Evolutionary conservation across 495 filamentous ascomycete genomes (phyloP), one percentile per base, ranked within the genome.

Genomic region (Haplographium delicatum): DNA sequence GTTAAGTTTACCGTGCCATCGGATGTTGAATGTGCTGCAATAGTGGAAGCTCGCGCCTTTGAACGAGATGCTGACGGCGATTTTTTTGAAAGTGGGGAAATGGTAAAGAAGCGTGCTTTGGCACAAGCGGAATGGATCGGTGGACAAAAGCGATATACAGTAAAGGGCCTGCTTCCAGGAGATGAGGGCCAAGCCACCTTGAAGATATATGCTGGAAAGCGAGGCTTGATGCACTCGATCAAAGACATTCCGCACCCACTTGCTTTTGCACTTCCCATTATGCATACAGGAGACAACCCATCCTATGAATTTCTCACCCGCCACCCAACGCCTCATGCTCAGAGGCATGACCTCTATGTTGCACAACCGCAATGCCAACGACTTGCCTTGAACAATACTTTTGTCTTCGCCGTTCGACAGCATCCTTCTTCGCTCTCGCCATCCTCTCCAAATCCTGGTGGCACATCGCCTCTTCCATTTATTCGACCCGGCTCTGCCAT

Each of bases 331-430:
- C 94, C 93, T 9, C 94, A 97, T 64, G 94, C 93, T 34, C 88
- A 94, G 60, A 82, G 93, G 18, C 91, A 99, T 65, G 93, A 97
- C 57, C 79, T 99, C 54, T 99, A 99, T 67, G 85, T 99, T 59
- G 86, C 85, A 26, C 91, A 96, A 58, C 93, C 94, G 0, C 94
- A 97, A 65, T 97, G 93, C 62, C 74, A 84, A 30, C 78, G 79
- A 18, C 71, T 99, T 9, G 90, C 88, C 7, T 67, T 94, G 34
- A 95, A 96, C 69, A 97, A 97, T 62, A 99, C 93, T 5, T 99
- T 95, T 62, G 91, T 99, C 20, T 99, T 99, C 62, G 83, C 85
- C 44, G 85, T 97, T 41, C 86, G 93, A 23, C 93, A 99, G 61
- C 90, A 97, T 62, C 87, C 90, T 0, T 85, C 89, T 28, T 82